Conservation (phyloP, 495 filamentous ascomycete genomes). For the Letharia columbiana region DNA sequence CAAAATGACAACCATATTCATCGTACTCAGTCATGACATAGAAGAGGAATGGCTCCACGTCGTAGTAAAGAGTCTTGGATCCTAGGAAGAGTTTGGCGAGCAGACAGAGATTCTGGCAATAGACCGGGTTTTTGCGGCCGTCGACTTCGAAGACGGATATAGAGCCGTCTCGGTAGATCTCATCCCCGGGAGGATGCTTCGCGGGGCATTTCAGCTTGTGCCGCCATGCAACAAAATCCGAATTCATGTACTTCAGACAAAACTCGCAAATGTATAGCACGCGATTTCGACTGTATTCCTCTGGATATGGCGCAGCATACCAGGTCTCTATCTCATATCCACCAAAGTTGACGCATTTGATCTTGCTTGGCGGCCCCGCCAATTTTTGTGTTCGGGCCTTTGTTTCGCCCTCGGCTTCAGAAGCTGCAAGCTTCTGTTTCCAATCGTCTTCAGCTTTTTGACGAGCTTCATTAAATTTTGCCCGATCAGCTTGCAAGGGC, state of each 20-base stretch:
- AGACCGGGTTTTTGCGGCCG: slow-evolving; percentile 90
- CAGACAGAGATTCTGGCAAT: slow-evolving; percentile 95
- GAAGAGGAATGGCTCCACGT: slow-evolving; percentile 96
- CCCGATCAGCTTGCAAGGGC: slow-evolving; percentile 67
- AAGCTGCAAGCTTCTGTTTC: slow-evolving; percentile 52
- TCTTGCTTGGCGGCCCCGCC: slow-evolving; percentile 82
- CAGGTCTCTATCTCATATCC: slow-evolving; percentile 97
- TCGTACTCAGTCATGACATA: slow-evolving; percentile 98
- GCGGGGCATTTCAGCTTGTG: slow-evolving; percentile 97
- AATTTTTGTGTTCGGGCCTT: slow-evolving; percentile 52
- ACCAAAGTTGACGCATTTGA: slow-evolving; percentile 97
- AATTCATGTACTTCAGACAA: slow-evolving; percentile 98
- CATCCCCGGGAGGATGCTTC: slow-evolving; percentile 92
- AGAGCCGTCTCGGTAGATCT: slow-evolving; percentile 91
- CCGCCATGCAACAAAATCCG: slow-evolving; percentile 92
- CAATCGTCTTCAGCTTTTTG: slow-evolving; percentile 86
- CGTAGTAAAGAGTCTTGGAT: slow-evolving; percentile 97
- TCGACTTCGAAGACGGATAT: slow-evolving; percentile 97
- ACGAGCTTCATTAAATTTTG: slow-evolving; percentile 77
- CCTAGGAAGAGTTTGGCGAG: slow-evolving; percentile 93
- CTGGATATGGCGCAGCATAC: slow-evolving; percentile 98
- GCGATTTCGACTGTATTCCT: slow-evolving; percentile 92
- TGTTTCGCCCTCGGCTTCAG: slow-evolving; percentile 41
- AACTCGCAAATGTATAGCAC: slow-evolving; percentile 98
- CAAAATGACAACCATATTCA: slow-evolving; percentile 89